These are phyloP conservation scores for Tulasnella sp. DNA, from an alignment of 768 basidiomycete genomes.

Conservation along the genomic window DNA sequence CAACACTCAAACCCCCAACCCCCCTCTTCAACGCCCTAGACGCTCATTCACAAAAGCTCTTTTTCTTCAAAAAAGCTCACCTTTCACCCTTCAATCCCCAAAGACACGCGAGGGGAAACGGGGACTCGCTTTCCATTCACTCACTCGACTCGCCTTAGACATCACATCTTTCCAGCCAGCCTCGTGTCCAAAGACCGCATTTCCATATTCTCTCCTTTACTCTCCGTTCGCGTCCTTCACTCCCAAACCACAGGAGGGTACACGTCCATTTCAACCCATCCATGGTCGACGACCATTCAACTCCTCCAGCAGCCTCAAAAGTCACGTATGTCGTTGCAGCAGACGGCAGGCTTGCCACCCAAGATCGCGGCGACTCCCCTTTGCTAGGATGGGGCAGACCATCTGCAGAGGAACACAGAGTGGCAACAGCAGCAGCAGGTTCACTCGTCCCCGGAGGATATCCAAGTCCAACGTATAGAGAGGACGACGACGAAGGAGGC, in stretches of 20 bases:
- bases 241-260: neutral
- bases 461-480: neutral
- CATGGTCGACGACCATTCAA: neutral
- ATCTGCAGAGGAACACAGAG: neutral
- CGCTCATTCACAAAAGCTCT: neutral
- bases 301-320: neutral
- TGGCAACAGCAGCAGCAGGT: neutral
- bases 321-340: neutral
- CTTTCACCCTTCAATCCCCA: neutral
- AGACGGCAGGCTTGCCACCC: neutral
- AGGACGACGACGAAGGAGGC: neutral
- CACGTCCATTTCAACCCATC: neutral
- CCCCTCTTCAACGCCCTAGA: neutral
- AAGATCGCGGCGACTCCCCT: slow-evolving; percentile 7
- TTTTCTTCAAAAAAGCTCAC: neutral
- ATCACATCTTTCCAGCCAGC: neutral
- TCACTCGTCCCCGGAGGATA: slow-evolving; percentile 8
- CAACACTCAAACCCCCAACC: neutral
- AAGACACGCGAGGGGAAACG: neutral
- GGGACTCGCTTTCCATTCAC: neutral
- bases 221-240: neutral
- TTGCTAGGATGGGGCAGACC: slow-evolving; percentile 7
- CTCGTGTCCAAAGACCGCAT: neutral
- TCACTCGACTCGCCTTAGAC: neutral
- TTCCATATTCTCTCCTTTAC: neutral